Evolutionary conservation across 768 basidiomycete species (phyloP).

Genomic region (Suillus brevipes): DNA sequence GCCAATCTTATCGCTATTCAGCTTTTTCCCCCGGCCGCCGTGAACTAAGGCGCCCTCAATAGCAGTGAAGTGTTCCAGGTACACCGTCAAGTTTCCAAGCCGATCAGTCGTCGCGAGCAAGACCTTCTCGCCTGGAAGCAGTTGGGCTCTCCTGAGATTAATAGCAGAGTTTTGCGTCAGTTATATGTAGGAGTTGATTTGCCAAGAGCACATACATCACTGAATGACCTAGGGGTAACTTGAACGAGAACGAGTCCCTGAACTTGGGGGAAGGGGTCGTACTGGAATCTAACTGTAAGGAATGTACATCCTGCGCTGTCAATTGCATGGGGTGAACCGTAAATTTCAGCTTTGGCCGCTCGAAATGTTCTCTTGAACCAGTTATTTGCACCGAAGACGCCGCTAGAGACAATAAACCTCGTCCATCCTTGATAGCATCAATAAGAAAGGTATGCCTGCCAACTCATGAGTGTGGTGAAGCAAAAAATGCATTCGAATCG

Average conservation of each 20-base stretch:
- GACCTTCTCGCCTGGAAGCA: constrained; percentile 42
- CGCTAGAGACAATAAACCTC: background rate
- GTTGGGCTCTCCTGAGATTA: constrained; percentile 35
- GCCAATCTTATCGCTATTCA: constrained; percentile 50
- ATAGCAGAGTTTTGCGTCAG: background rate
- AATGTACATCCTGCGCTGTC: constrained; percentile 29
- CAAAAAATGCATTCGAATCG: background rate
- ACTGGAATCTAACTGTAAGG: constrained; percentile 24
- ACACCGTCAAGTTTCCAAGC: constrained; percentile 37
- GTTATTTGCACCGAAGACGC: constrained; percentile 7
- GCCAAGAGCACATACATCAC: constrained; percentile 9
- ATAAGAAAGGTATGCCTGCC: constrained; percentile 12
- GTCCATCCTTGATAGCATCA: background rate
- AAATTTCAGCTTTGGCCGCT: constrained; percentile 18
- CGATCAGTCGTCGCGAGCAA: constrained; percentile 43
- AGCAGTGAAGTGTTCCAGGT: constrained; percentile 33
- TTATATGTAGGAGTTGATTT: background rate
- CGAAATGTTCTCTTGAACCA: constrained; percentile 20
- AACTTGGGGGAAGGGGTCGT: constrained; percentile 27
- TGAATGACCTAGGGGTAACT: constrained; percentile 20
- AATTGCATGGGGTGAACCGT: constrained; percentile 30
- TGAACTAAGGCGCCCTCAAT: constrained; percentile 35
- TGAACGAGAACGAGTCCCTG: constrained; percentile 16
- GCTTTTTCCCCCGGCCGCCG: constrained; percentile 24
- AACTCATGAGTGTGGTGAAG: background rate